Conservation (phyloP, 768 basidiomycete species). For the Russula vinacea region DNA sequence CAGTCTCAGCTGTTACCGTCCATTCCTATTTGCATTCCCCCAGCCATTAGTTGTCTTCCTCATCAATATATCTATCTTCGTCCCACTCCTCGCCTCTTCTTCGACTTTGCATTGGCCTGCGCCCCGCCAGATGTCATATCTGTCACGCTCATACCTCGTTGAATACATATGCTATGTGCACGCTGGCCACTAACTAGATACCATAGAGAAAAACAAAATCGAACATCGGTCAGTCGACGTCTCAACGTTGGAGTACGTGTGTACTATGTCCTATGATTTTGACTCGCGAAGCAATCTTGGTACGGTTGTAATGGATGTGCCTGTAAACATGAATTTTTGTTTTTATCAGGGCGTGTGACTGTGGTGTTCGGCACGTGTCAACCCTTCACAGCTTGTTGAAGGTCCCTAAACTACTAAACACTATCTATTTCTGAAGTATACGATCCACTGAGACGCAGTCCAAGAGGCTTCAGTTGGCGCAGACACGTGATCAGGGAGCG, state of each 20-base stretch:
- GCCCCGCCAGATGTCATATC: not conserved
- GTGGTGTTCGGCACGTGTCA: too few species aligned
- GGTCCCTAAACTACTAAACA: too few species aligned
- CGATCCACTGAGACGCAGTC: too few species aligned
- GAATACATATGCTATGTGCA: constrained; percentile 7
- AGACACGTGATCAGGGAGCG: too few species aligned
- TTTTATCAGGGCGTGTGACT: too few species aligned
- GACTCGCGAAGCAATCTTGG: constrained; percentile 20
- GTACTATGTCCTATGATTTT: constrained; percentile 6
- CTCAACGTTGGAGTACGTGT: constrained; percentile 11
- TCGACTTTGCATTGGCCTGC: constrained; percentile 16
- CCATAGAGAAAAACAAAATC: constrained; percentile 25
- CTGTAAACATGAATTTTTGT: not conserved
- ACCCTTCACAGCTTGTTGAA: too few species aligned
- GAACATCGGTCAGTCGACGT: constrained; percentile 16
- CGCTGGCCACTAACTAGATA: constrained; percentile 22
- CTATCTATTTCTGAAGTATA: too few species aligned
- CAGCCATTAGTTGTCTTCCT: constrained; percentile 7
- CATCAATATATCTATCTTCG: constrained; percentile 14
- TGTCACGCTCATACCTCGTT: constrained; percentile 2
- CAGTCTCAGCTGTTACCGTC: constrained; percentile 9
- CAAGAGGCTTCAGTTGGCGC: too few species aligned
- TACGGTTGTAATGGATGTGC: constrained; percentile 23
- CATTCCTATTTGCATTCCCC: constrained; percentile 19
- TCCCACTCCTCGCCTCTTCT: not conserved